These are phyloP conservation scores for Tillandsia leiboldiana DNA, from an alignment of 176 grass and related monocot species.

Conservation along the genomic window DNA sequence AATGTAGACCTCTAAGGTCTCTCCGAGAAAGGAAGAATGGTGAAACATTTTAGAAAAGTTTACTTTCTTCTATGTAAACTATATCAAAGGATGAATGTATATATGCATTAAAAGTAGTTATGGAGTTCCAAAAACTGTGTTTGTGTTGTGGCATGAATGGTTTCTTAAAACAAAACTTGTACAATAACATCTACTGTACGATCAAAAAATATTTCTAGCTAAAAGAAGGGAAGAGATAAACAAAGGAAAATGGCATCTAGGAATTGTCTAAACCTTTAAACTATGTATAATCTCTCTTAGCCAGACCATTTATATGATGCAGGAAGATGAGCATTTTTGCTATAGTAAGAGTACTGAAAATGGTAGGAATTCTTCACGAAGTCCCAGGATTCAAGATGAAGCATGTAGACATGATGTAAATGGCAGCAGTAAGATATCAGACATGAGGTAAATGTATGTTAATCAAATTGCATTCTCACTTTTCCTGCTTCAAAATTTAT, in stretches of 20 bases:
- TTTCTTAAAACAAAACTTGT: not conserved
- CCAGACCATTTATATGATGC: slow-evolving; percentile 21
- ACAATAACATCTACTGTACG: slow-evolving; percentile 8
- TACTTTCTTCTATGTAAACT: slow-evolving; percentile 1
- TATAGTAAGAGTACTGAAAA: not conserved
- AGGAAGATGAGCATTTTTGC: slow-evolving; percentile 33
- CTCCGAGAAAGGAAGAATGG: no score
- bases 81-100: no score
- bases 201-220: not conserved
- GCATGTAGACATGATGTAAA: slow-evolving; percentile 15
- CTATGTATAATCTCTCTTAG: slow-evolving; percentile 18
- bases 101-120: no score
- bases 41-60: not conserved
- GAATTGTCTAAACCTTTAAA: not conserved
- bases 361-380: slow-evolving; percentile 2
- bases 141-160: no score
- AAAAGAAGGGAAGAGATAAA: not conserved
- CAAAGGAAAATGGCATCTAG: not conserved
- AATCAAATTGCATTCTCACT: not conserved
- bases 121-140: no score
- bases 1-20: no score
- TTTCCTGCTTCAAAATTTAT: not conserved
- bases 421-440: slow-evolving; percentile 18
- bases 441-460: slow-evolving; percentile 24
- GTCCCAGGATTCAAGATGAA: not conserved